Base-by-base conservation (phyloP, 164 flowering plant genomes). In the Annona squamosa region DNA sequence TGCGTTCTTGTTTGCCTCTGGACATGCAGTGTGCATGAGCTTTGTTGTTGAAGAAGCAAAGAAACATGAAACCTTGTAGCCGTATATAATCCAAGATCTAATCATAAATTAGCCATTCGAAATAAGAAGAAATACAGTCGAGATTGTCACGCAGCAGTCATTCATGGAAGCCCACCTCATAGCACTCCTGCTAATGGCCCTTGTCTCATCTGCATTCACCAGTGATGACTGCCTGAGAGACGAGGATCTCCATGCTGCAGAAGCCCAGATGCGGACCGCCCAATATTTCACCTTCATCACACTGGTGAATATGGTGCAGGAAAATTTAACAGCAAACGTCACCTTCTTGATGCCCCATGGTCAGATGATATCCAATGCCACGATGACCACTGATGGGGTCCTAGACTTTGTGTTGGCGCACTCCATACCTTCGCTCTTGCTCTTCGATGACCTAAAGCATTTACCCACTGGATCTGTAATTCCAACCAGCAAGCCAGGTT, bases 261-360 rank as follows among this genome's bases (percentile, higher is more conserved):
- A 76, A 1, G 75, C 74, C 67, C 95, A 94, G 77, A 92, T 94
- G 98, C 84, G 82, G 68, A 83, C 18, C 9, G 93, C 97, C 63
- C 87, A 82, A 61, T 89, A 91, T 82, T 94, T 85, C 86, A 81
- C 95, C 43, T 94, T 90, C 48, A 89, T 86, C 63, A 84, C 81
- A 84, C 90, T 94, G 37, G 62, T 92, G 70, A 87, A 90, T 71
- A 87, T 94, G 92, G 70, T 81, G 26, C 75, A 75, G 3, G 79
- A 80, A 48, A 81, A 70, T 10, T 18, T 85, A 43, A 84, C 77
- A n/a, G 80, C 62, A 41, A 90, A 89, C 71, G 59, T 91, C 81
- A 91, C 97, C 47, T 91, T 92, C 85, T 75, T 94, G 77, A 91
- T 94, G 97, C 98, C 98, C 37, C 85, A 82, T n/a, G 97, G 92